Evolutionary conservation across 495 filamentous ascomycete species (phyloP), one percentile per base, ranked within the genome.

Genomic region (Cryomyces minteri): DNA sequence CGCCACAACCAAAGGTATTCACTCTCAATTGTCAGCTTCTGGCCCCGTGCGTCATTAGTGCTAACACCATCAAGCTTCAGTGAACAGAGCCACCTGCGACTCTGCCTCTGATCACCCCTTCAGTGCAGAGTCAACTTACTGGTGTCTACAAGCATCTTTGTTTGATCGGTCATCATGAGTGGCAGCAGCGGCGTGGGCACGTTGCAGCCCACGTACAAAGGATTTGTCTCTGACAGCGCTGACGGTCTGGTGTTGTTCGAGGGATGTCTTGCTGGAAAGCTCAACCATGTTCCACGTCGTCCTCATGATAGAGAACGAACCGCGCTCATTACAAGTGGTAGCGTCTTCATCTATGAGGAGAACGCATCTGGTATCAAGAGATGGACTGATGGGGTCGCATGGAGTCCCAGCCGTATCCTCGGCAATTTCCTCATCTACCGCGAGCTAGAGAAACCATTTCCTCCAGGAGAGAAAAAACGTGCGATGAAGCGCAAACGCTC

Each of bases 351-450:
- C 51, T 94, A 93, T 61, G 83, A 90, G 55, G 84, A 93, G 56
- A 76, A 81, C 45, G 76, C 81, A 0, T 90, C 86, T 1, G 83
- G 82, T 2, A 92, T 94, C 61, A 92, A 88, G 63, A 72, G 88
- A 37, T 94, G 88, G 88, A 94, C 88, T 0, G 88, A 95, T 58
- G 85, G 86, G 3, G 71, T 83, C 9, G 75, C 76, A 12, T 94
- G 88, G 88, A 88, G 82, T 54, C 86, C 88, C 0, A 92, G 86
- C 58, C 78, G 88, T 11, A 88, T 94, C 32, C 63, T 90, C 39
- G 80, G 78, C 39, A 93, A 94, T 53, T 92, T 86, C 53, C 72
- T 94, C 31, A 72, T 95, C 49, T 95, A 95, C 58, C 80, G 88
- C 18, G 84, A 95, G 55, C 67, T 92, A 32, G 75, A 85, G 44